Evolutionary conservation across 2,329 filamentous ascomycete species (phyloP).

Genomic region (Aspergillus floridensis): DNA sequence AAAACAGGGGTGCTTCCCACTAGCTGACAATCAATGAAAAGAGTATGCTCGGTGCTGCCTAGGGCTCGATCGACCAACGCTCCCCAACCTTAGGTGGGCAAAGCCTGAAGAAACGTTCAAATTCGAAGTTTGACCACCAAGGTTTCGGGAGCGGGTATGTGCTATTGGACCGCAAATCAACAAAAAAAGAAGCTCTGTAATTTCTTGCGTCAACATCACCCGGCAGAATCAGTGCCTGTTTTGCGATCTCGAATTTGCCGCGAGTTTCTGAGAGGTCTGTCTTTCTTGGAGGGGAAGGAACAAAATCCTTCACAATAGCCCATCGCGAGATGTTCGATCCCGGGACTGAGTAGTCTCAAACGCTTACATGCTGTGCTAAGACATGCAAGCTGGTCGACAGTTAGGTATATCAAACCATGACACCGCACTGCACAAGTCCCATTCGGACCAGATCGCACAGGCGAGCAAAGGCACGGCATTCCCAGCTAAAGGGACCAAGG

Average conservation of each 20-base stretch:
- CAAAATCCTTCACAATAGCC: constrained; percentile 6
- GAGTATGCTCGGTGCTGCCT: too few species aligned
- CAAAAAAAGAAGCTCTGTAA: background rate
- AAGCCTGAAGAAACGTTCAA: too few species aligned
- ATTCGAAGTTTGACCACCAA: too few species aligned
- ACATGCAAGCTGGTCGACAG: background rate
- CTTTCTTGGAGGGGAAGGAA: background rate
- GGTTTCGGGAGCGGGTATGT: background rate
- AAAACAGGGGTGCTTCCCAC: too few species aligned
- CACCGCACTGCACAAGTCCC: background rate
- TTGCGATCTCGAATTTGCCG: background rate
- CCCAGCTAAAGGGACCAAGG: background rate
- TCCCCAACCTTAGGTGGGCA: too few species aligned
- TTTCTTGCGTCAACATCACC: background rate
- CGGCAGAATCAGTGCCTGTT: background rate
- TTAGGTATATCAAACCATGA: constrained; percentile 3
- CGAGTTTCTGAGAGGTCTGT: background rate
- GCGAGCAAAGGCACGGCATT: constrained; percentile 2
- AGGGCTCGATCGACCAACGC: too few species aligned
- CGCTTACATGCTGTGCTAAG: background rate
- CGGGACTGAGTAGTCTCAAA: background rate
- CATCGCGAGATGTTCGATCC: background rate
- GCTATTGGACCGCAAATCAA: background rate
- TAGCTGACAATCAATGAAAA: too few species aligned
- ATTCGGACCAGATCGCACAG: constrained; percentile 1